Evolutionary conservation across 768 basidiomycete species (phyloP).

Genomic region (Xanthoconium stramineum): DNA sequence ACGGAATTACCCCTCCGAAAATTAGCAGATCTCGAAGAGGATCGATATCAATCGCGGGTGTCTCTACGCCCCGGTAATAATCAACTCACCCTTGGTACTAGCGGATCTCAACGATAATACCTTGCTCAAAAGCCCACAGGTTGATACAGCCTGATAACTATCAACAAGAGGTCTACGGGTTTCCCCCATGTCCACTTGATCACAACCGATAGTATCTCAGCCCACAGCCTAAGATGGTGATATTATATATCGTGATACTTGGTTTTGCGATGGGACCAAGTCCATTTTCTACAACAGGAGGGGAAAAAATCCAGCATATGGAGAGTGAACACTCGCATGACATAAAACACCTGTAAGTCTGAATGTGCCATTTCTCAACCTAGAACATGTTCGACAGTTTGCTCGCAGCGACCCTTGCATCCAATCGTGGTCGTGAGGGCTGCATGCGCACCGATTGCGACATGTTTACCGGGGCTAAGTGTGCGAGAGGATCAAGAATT

Average conservation of each 20-base stretch:
- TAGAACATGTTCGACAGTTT: slow-evolving; percentile 90
- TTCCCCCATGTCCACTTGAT: neutral
- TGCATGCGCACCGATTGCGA: slow-evolving; percentile 70
- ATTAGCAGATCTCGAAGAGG: no score
- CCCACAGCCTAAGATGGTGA: neutral
- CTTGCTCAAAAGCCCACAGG: neutral
- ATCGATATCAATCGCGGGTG: no score
- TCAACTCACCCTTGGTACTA: neutral
- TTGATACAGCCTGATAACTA: neutral
- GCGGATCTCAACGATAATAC: neutral
- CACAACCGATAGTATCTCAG: neutral
- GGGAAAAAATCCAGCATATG: slow-evolving; percentile 20
- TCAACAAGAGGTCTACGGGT: neutral
- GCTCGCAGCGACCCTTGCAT: slow-evolving; percentile 83
- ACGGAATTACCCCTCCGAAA: no score
- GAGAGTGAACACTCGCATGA: slow-evolving; percentile 5
- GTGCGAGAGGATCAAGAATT: slow-evolving; percentile 62
- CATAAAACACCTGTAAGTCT: neutral
- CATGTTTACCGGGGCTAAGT: slow-evolving; percentile 60
- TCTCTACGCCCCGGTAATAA: no score
- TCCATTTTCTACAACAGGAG: slow-evolving; percentile 5
- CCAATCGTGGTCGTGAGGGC: slow-evolving; percentile 69
- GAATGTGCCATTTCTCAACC: slow-evolving; percentile 1
- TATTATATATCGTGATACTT: neutral
- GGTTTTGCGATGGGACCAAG: slow-evolving; percentile 1